phyloP scores from a whole-genome alignment of 306 rosid species.

The Astragalus glycyphyllos region DNA sequence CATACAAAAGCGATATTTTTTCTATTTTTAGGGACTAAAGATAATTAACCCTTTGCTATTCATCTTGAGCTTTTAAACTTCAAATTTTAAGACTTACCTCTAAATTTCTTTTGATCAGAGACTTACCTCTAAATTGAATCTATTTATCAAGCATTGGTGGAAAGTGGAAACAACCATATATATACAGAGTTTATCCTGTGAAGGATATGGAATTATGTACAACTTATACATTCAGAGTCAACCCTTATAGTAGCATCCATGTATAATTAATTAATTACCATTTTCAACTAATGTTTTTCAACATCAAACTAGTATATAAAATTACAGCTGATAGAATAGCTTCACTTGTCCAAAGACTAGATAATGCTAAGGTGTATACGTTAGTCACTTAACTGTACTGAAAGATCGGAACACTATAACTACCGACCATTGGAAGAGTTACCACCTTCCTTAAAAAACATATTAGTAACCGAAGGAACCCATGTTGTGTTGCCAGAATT shows the following conservation, averaged over 20 bases:
- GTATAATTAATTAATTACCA: constrained; percentile 24
- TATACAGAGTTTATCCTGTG: constrained; percentile 21
- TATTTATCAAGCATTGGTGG: too few species aligned
- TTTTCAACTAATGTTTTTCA: constrained; percentile 15
- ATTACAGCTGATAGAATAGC: constrained; percentile 25
- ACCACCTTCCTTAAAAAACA: constrained; percentile 68
- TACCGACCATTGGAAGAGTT: constrained; percentile 48
- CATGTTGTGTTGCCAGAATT: constrained; percentile 51
- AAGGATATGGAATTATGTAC: constrained; percentile 35
- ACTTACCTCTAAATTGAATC: too few species aligned
- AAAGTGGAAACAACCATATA: background rate
- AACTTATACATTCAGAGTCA: constrained; percentile 39
- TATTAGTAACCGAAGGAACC: constrained; percentile 75
- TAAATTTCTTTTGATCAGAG: too few species aligned
- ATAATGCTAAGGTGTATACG: constrained; percentile 1
- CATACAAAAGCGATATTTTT: too few species aligned
- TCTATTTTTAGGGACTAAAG: too few species aligned
- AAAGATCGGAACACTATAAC: constrained; percentile 35
- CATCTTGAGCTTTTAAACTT: too few species aligned
- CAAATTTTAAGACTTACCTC: too few species aligned
- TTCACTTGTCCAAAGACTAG: constrained; percentile 35
- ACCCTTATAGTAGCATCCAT: constrained; percentile 17
- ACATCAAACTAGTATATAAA: constrained; percentile 25
- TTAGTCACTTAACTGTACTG: constrained; percentile 25
- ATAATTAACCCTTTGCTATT: too few species aligned